These are phyloP conservation scores for Globisporangium takayamanum DNA, from an alignment of 352 stramenopile genomes.

Conservation along the genomic window DNA sequence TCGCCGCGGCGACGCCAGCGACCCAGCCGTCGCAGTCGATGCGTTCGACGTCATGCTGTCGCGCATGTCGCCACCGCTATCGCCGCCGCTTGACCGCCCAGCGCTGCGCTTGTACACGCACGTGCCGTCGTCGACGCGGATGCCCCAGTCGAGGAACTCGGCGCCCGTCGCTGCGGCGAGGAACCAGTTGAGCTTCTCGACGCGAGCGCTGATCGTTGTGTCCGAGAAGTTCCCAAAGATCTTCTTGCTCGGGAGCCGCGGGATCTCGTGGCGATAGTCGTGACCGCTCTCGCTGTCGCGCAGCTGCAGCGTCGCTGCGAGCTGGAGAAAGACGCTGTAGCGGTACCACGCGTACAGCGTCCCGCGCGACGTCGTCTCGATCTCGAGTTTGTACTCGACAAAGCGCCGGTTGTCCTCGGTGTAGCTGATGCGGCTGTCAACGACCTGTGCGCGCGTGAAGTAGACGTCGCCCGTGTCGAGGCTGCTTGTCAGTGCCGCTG, in stretches of 20 bases:
- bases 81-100: constrained; percentile 6
- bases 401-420: constrained; percentile 15
- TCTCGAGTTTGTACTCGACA: constrained; percentile 49
- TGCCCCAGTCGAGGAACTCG: constrained; percentile 43
- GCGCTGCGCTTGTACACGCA: constrained; percentile 43
- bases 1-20: constrained; percentile 13
- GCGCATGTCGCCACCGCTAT: neutral
- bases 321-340: constrained; percentile 40
- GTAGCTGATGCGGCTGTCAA: constrained; percentile 15
- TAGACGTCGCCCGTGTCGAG: constrained; percentile 2
- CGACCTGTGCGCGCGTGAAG: constrained; percentile 10
- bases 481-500: neutral
- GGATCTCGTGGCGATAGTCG: constrained; percentile 20
- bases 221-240: constrained; percentile 34
- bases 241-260: constrained; percentile 37
- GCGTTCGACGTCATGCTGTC: constrained; percentile 14
- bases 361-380: constrained; percentile 36
- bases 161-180: constrained; percentile 31
- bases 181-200: constrained; percentile 43
- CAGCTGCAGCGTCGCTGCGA: constrained; percentile 30
- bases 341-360: constrained; percentile 43
- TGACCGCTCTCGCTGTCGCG: constrained; percentile 31
- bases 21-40: constrained; percentile 14
- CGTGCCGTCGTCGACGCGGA: constrained; percentile 39
- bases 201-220: constrained; percentile 33